Evolutionary conservation across 2,329 filamentous ascomycete genomes (phyloP).

Genomic region (Fusarium globosum): DNA sequence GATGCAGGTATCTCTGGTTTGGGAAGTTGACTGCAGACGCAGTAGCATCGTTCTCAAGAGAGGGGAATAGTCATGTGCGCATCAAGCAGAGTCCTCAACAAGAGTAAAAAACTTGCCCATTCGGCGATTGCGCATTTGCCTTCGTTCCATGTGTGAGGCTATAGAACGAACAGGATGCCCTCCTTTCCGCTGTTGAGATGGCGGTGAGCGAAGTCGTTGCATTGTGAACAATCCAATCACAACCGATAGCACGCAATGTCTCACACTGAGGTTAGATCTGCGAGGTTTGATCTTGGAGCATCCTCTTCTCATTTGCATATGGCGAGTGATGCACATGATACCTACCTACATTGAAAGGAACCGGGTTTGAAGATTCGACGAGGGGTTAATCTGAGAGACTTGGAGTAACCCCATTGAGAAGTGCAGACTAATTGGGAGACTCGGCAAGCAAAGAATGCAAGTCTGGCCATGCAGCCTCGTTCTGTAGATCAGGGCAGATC

Average conservation of each 20-base stretch:
- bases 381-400: background rate
- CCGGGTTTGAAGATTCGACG: background rate
- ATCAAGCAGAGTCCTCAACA: slow-evolving; percentile 11
- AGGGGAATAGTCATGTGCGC: background rate
- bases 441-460: slow-evolving; percentile 25
- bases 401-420: background rate
- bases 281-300: slow-evolving; percentile 1
- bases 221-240: slow-evolving; percentile 10
- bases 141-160: slow-evolving; percentile 15
- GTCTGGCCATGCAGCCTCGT: slow-evolving; percentile 31
- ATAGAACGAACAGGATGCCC: slow-evolving; percentile 28
- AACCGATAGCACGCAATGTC: slow-evolving; percentile 23
- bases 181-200: slow-evolving; percentile 29
- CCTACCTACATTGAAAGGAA: background rate
- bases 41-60: slow-evolving; percentile 11
- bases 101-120: background rate
- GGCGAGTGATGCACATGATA: slow-evolving; percentile 16
- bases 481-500: slow-evolving; percentile 31
- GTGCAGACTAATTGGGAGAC: slow-evolving; percentile 1
- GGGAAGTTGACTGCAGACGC: slow-evolving; percentile 18
- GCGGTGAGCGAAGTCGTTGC: slow-evolving; percentile 30
- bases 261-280: slow-evolving; percentile 18
- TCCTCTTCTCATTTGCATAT: slow-evolving; percentile 15
- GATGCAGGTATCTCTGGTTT: slow-evolving; percentile 31
- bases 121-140: slow-evolving; percentile 7